Percentiles rank a stretch among this genome's conserved stretches.
Conservation (phyloP, 2,329 filamentous ascomycete genomes). For the Cordyceps fumosorosea region DNA sequence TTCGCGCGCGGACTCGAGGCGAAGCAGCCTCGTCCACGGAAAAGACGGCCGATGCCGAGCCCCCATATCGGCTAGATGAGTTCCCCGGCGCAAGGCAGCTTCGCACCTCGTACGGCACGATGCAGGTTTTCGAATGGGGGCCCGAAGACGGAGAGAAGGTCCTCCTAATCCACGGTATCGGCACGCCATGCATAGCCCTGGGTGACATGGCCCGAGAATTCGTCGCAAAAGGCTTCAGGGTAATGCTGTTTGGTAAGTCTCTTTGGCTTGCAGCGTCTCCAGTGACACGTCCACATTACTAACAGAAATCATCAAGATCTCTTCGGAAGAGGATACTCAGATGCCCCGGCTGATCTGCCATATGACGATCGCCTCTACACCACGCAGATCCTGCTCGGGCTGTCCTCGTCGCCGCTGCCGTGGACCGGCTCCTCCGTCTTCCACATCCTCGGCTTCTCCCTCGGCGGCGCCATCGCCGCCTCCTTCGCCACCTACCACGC, state of each 20-base stretch:
- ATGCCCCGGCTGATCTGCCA: conserved; percentile 52
- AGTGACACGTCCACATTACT: not conserved
- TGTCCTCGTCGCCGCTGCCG: conserved; percentile 54
- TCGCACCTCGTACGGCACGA: conserved; percentile 60
- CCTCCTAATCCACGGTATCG: conserved; percentile 73
- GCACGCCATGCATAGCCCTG: conserved; percentile 66
- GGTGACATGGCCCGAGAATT: conserved; percentile 60
- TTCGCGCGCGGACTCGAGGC: conserved; percentile 8
- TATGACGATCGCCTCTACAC: conserved; percentile 61
- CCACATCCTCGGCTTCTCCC: conserved; percentile 69
- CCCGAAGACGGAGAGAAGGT: conserved; percentile 64
- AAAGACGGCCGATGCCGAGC: conserved; percentile 18
- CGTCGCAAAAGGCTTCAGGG: conserved; percentile 60
- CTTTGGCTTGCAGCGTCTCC: not conserved
- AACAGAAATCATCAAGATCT: conserved; percentile 47
- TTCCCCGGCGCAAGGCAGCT: conserved; percentile 66
- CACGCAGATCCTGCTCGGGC: conserved; percentile 56
- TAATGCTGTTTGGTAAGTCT: conserved; percentile 68
- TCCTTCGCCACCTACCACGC: conserved; percentile 66
- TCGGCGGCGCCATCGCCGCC: conserved; percentile 68
- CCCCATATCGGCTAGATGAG: conserved; percentile 62
- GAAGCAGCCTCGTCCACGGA: not conserved
- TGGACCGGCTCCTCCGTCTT: conserved; percentile 55
- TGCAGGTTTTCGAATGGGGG: conserved; percentile 76
- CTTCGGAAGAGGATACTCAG: conserved; percentile 72